phyloP scores from a whole-genome alignment of 805 yeast genomes.

The Candida railenensis region DNA sequence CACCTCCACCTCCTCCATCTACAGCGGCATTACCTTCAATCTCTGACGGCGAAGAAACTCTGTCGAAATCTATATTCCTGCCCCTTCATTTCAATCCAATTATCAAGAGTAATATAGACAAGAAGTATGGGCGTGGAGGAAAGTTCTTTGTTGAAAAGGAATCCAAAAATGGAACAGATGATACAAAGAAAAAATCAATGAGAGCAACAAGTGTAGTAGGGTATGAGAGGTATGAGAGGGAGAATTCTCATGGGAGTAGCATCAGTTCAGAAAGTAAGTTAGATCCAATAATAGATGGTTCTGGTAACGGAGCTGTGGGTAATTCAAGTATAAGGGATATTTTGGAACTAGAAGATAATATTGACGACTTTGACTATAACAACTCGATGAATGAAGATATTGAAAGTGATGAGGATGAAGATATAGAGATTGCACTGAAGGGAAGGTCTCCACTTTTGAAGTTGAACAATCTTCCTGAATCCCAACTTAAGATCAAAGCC shows the following conservation, averaged over 20 bases:
- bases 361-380: conserved; percentile 17
- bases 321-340: conserved; percentile 7
- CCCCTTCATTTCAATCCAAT: conserved; percentile 81
- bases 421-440: conserved; percentile 6
- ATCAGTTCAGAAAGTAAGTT: background rate
- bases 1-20: conserved; percentile 9
- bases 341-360: conserved; percentile 14
- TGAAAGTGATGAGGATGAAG: conserved; percentile 34
- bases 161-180: conserved; percentile 18
- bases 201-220: conserved; percentile 36
- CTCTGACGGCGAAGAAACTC: background rate
- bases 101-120: conserved; percentile 72
- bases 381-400: conserved; percentile 2
- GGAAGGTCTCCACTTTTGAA: conserved; percentile 25
- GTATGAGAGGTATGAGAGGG: conserved; percentile 6
- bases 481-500: conserved; percentile 8
- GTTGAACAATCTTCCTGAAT: conserved; percentile 22
- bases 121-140: conserved; percentile 88
- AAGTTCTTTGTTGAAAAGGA: conserved; percentile 67
- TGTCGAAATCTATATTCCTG: conserved; percentile 66
- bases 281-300: background rate
- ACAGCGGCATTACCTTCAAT: conserved; percentile 3
- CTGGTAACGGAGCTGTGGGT: background rate
- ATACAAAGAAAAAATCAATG: conserved; percentile 17
- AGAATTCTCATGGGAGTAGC: background rate